Conservation (phyloP, 139 green algal species). For the Chlorella vulgaris region DNA sequence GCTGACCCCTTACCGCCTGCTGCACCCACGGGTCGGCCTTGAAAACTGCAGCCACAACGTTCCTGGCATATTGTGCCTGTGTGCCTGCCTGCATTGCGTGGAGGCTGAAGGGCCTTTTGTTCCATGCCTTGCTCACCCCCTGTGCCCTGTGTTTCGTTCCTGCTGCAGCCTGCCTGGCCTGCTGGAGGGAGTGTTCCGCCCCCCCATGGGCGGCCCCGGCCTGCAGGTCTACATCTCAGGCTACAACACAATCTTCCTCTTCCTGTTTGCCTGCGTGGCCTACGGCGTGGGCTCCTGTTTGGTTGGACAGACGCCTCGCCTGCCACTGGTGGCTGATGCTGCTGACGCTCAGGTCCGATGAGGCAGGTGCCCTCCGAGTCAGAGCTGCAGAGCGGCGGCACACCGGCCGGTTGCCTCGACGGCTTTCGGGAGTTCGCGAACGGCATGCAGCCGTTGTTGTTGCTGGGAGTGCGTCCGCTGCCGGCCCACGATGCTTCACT, state of each 20-base stretch:
- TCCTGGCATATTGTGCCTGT: background rate
- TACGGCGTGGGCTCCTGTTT: slow-evolving; percentile 79
- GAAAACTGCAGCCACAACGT: too few relatives aligned
- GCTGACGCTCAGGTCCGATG: slow-evolving; percentile 76
- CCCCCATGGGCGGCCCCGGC: slow-evolving; percentile 53
- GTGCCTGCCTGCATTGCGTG: too few relatives aligned
- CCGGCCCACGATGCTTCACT: too few relatives aligned
- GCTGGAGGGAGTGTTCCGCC: slow-evolving; percentile 54
- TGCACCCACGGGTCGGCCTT: too few relatives aligned
- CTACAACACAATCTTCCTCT: slow-evolving; percentile 87
- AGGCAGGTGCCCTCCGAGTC: background rate
- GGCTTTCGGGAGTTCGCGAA: too few relatives aligned
- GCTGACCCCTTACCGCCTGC: too few relatives aligned
- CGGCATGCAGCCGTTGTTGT: too few relatives aligned
- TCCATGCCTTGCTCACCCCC: too few relatives aligned
- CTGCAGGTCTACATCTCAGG: slow-evolving; percentile 71
- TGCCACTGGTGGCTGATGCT: slow-evolving; percentile 82
- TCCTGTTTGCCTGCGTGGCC: slow-evolving; percentile 69
- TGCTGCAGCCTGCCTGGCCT: slow-evolving; percentile 54
- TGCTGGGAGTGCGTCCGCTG: too few relatives aligned
- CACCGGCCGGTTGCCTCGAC: too few relatives aligned
- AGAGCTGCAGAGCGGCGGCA: background rate
- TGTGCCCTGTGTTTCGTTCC: background rate
- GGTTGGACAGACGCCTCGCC: slow-evolving; percentile 63
- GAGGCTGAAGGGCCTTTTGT: background rate